Base-by-base conservation (phyloP, 768 basidiomycete species). In the Omphalotus guepiniiformis region DNA sequence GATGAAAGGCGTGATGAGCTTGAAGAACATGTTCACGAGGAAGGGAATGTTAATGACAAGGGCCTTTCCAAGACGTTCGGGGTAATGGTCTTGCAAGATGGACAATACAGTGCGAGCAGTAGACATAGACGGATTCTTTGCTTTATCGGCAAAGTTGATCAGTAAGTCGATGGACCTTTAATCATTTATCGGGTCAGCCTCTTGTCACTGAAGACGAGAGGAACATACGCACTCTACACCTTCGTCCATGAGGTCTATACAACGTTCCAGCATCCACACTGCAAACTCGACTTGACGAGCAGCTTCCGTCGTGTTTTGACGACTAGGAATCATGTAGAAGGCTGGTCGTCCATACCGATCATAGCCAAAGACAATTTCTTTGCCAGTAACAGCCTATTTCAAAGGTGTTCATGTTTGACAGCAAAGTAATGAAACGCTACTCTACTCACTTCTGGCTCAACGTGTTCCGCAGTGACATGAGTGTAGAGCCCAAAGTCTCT, bases 31-130 rank as follows among this genome's bases (percentile, higher is more conserved):
- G 47, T 78, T 79, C 42, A 92, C 59, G 41, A 89, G 60, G 69
- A 81, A 92, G 3, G 92, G 91, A n/a, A 93, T 74, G 56, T 93
- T 88, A 49, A 84, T 72, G 57, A 92, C 79, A 35, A 90, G 64
- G 1, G 89, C 78, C 23, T 63, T 60, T 21, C 88, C 90, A 27
- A 95, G 80, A 3, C 93, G 81, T 62, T 95, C 93, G 0, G 90
- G 90, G 56, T 91, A 93, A 59, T 93, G 88, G 19, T 80, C 76
- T 57, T 91, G 89, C 12, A 91, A 71, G 55, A 89, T 85, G 61
- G 73, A 64, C 44, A 85, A 72, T 11, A 80, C 75, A 6, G 74
- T 55, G 5, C 72, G 66, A 7, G 76, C 60, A 9, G 70, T 72
- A 34, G 63, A 52, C 6, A 78, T 55, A 9, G 71, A 64, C 2